These are phyloP conservation scores for Fusarium tjaetaba DNA, from an alignment of 2,329 filamentous ascomycete genomes.

Conservation along the genomic window DNA sequence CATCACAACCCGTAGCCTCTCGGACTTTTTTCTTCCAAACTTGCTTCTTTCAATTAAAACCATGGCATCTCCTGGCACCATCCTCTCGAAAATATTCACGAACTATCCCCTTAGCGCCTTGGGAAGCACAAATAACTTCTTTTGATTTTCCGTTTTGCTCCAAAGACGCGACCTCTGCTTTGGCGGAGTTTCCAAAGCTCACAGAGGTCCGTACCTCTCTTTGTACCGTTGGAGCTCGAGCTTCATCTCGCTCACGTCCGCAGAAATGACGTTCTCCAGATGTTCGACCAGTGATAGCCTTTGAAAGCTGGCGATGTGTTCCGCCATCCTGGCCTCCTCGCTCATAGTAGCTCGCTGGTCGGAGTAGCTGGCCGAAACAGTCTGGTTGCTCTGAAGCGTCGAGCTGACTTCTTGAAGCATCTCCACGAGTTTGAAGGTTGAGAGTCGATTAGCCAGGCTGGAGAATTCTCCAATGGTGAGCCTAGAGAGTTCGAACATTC, in stretches of 20 bases:
- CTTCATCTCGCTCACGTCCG: neutral
- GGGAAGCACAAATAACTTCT: neutral
- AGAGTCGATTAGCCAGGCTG: neutral
- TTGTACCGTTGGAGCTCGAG: neutral
- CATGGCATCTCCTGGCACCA: neutral
- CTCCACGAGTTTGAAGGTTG: neutral
- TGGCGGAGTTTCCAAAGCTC: neutral
- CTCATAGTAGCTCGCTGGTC: neutral
- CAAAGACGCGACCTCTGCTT: neutral
- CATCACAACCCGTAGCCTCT: neutral
- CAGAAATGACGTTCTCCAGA: neutral
- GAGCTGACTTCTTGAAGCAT: neutral
- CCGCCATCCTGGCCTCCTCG: neutral
- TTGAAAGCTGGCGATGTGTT: neutral
- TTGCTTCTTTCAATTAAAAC: neutral
- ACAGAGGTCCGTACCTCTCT: neutral
- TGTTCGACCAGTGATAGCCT: neutral
- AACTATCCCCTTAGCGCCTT: neutral
- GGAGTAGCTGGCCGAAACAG: neutral
- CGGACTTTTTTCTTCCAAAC: too few species aligned
- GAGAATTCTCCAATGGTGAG: neutral
- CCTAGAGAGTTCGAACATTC: neutral
- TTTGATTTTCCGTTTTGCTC: neutral
- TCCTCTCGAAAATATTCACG: accelerated
- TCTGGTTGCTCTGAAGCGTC: neutral